Base-by-base conservation (phyloP, 805 yeast species). In the Candida tammaniensis region DNA sequence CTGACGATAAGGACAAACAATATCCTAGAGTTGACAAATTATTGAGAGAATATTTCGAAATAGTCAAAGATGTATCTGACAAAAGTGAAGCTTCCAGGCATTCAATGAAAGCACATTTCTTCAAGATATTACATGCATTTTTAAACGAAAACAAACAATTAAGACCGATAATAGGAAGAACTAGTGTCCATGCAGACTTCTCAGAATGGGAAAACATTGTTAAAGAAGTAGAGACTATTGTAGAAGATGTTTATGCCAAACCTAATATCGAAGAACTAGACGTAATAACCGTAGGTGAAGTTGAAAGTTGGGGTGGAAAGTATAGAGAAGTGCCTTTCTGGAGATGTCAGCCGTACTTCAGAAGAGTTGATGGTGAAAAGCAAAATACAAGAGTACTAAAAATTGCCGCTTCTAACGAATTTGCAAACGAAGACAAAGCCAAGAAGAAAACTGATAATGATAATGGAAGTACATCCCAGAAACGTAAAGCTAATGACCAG, bases 291-390 rank as follows among this genome's bases (percentile, higher is more conserved):
- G 64, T 59, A 6, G 87, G 88, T 0, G 76, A 72, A 5, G 27
- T 51, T 1, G 78, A 78, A 46, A 52, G 60, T 16, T 83, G 94
- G 89, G 95, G 95, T 30, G 95, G 95, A 1, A 49, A 70, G 10
- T 91, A 93, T 56, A 78, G 79, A 55, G 74, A 71, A 4, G 77
- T 91, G 11, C 98, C 98, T 1, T 88, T 83, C 56, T 91, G 98
- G 98, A 74, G 98, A 50, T 80, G 95, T 45, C 98, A 91, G 61
- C 98, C 98, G 2, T 84, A 86, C 55, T 91, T 91, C 69, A 72
- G 98, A 48, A 80, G 82, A 2, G 96, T 91, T 1, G 76, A 86
- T 54, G 98, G 98, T 15, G 78, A 64, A 36, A 65, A 63, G 42
- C 68, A 63, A 32, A 66, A 63, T 39, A 54, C 63, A 1, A 47